Evolutionary conservation across 176 grass and related monocot genomes (phyloP), one percentile per base, ranked within the genome.

Genomic region (Oryza officinalis): DNA sequence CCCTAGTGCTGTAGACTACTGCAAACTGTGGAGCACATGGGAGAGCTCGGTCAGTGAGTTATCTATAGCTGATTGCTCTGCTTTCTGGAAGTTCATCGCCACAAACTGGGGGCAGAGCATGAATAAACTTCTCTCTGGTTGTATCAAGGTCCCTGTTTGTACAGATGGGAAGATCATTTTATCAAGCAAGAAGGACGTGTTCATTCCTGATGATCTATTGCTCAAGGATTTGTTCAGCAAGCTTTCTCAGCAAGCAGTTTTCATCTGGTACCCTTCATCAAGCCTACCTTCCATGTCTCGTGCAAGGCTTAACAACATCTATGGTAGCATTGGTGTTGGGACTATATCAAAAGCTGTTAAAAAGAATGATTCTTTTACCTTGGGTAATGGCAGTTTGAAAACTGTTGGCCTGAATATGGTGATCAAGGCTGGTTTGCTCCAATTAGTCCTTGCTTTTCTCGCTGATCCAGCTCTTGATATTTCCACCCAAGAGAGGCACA

Each of bases 161-260:
- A 40, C 30, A 0, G 45, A 76, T 8, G 80, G 76, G 10, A 87
- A 67, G 49, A 93, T 93, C 15, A 54, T 78, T 8, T 89, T 96
- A 5, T 46, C 61, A 17, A 65, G 18, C 3, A 96, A 89, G 73
- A 30, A 66, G 12, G 80, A 93, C 69, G 75, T 87, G 23, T 93
- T 96, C 69, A 89, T 96, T 66, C 86, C 88, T 5, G 90, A 96
- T 45, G 94, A 96, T 67, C 86, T 96, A 45, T 22, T 91, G 8
- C 83, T 91, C 2, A 81, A 84, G 75, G 86, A 91, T 43, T 69
- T 96, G 27, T 96, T 96, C n/a, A 75, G 60, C 7, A 80, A 33
- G 65, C 14, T 65, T 49, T n/a, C 80, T 84, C 32, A 79, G 13
- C 64, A 90, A 13, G 43, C 88, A 12, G 3, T 91, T 15, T 93